Base-by-base conservation (phyloP, 2,329 filamentous ascomycete genomes). In the Penicillium sp. region DNA sequence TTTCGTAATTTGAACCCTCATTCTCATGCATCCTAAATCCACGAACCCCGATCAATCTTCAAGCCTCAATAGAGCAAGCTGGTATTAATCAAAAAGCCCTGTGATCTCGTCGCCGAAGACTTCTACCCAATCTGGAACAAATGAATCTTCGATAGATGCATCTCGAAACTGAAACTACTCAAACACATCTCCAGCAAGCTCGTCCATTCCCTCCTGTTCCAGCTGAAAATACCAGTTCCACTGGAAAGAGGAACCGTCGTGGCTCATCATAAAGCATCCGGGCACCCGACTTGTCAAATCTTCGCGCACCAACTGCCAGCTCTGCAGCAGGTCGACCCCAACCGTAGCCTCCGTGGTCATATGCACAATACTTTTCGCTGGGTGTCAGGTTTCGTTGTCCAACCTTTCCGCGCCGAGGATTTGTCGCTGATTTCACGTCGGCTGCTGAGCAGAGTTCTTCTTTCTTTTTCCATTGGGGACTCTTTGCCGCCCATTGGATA, bases 151-250 rank as follows among this genome's bases (percentile, higher is more conserved):
- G 29, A 31, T 31, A 6, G 2, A 15, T 6, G 9, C 9, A 14
- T 33, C 18, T 15, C 25, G 27, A 23, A 48, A 22, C 5, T 37
- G 12, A 14, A 9, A 22, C 45, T 18, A 48, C 20, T 33, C 7
- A 20, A 22, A 37, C 5, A 18, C 45, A 23, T 23, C n/a, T 5
- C 6, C 18, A 25, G 11, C 3, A 14, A 51, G 27, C 14, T 26
- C 14, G 0, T 25, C 14, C 3, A 4, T n/a, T 3, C 33, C 26
- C 9, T 31, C 49, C 40, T 27, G 15, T 1, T 27, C 18, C 18
- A 45, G n/a, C 5, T 18, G 3, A 20, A 51, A 51, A 31, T 44
- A 51, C 41, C 40, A 51, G 18, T 51, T 44, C 49, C 18, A 51
- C 4, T 9, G 20, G 6, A 25, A 51, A 25, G 2, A 51, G 27